Evolutionary conservation across 352 stramenopile genomes (phyloP).

Genomic region (Nothophytophthora sp.): DNA sequence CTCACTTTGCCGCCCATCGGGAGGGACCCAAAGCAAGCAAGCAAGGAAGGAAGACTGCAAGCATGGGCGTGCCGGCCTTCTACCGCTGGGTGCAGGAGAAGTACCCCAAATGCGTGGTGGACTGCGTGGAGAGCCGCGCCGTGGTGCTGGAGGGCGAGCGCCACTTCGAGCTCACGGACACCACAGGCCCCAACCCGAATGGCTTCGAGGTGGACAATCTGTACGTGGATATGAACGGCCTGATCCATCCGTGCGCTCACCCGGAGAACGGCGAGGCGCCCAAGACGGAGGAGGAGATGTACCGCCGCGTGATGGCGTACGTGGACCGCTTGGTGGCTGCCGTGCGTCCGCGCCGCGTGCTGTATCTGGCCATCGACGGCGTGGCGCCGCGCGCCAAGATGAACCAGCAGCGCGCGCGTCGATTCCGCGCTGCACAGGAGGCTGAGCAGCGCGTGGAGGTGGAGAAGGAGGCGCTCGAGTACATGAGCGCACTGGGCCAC

Average conservation of each 20-base stretch:
- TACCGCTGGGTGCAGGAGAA: constrained; percentile 99
- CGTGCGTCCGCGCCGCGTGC: constrained; percentile 93
- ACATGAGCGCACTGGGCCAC: constrained; percentile 90
- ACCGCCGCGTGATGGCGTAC: constrained; percentile 95
- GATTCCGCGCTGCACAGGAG: constrained; percentile 97
- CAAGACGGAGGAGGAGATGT: constrained; percentile 98
- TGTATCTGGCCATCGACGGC: constrained; percentile 99
- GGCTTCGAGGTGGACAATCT: constrained; percentile 98
- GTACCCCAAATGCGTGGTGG: constrained; percentile 98
- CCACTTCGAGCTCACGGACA: constrained; percentile 82
- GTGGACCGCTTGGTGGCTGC: constrained; percentile 96
- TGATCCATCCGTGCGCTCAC: constrained; percentile 99
- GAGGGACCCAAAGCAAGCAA: neutral
- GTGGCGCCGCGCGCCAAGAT: constrained; percentile 99
- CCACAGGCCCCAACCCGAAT: constrained; percentile 91
- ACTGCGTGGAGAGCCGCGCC: constrained; percentile 79
- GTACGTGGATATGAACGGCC: constrained; percentile 99
- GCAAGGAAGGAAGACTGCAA: neutral
- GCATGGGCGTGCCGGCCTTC: constrained; percentile 99
- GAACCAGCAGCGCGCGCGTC: constrained; percentile 98
- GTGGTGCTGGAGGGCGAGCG: constrained; percentile 80
- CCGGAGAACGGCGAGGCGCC: constrained; percentile 92
- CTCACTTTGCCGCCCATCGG: constrained; percentile 2
- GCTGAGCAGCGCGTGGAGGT: constrained; percentile 92
- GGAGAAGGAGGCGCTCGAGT: constrained; percentile 92